Evolutionary conservation across 2,329 filamentous ascomycete species (phyloP).

Genomic region (Nemania sp.): DNA sequence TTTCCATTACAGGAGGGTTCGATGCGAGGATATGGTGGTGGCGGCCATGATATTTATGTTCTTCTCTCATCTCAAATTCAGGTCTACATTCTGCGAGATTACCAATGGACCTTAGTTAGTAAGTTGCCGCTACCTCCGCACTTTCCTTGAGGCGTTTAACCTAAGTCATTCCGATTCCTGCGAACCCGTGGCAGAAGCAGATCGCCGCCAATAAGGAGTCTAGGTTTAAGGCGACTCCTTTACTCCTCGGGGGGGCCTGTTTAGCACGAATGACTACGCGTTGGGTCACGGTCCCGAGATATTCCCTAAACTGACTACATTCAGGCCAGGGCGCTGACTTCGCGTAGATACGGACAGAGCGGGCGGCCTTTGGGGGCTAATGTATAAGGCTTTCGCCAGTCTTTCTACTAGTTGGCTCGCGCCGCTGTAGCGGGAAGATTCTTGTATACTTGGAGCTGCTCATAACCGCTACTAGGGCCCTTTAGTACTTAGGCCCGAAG

Average conservation of each 20-base stretch:
- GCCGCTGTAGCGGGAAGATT: slow-evolving; percentile 19
- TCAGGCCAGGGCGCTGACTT: slow-evolving; percentile 1
- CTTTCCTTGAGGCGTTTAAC: not conserved
- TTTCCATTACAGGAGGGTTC: no score
- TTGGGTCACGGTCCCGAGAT: not conserved
- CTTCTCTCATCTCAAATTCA: not conserved
- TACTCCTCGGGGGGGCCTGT: not conserved
- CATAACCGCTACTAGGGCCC: slow-evolving; percentile 13
- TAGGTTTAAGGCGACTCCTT: not conserved
- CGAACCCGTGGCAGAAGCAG: not conserved
- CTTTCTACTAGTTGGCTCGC: slow-evolving; percentile 16
- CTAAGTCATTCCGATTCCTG: not conserved
- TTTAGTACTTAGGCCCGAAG: slow-evolving; percentile 29
- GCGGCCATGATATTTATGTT: not conserved
- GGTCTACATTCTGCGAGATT: not conserved
- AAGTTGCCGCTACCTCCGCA: not conserved
- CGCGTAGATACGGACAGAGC: not conserved
- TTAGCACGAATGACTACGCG: not conserved
- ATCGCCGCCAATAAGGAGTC: not conserved
- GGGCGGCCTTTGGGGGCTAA: not conserved
- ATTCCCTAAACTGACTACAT: not conserved
- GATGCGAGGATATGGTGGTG: not conserved
- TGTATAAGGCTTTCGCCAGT: slow-evolving; percentile 16
- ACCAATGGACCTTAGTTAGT: not conserved
- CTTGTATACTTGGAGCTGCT: slow-evolving; percentile 24